Conservation (phyloP, 148 eudicot species). For the Dysphania ambrosioides region DNA sequence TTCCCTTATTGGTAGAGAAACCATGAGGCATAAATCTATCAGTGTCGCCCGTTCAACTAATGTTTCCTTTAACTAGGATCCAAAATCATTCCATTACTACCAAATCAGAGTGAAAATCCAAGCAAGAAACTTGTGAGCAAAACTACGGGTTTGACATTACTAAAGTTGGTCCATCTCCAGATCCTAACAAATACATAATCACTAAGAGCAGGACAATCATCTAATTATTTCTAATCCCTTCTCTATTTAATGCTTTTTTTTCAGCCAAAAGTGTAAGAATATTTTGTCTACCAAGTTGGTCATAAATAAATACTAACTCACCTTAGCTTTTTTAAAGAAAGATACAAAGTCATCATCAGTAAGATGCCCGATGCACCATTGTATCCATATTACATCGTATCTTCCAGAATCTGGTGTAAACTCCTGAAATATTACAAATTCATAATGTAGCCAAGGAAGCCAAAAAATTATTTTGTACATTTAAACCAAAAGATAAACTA, state of each 20-base stretch:
- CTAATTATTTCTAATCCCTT: too few species aligned
- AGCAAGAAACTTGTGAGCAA: neutral
- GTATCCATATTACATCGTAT: slow-evolving; percentile 94
- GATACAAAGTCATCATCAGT: slow-evolving; percentile 87
- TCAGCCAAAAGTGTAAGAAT: neutral
- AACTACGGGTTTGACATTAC: neutral
- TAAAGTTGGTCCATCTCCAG: neutral
- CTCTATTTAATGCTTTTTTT: neutral
- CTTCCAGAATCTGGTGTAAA: slow-evolving; percentile 75
- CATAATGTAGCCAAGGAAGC: neutral
- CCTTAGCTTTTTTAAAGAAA: slow-evolving; percentile 89
- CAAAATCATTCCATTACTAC: neutral
- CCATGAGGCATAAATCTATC: too few species aligned
- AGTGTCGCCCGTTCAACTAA: too few species aligned
- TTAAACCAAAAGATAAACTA: neutral
- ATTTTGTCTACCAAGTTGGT: neutral
- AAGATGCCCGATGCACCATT: slow-evolving; percentile 99
- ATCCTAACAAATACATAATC: neutral
- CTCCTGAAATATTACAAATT: slow-evolving; percentile 47
- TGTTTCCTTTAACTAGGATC: neutral
- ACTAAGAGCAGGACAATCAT: too few species aligned
- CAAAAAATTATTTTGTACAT: neutral
- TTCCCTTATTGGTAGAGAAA: too few species aligned
- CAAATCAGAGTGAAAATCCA: neutral
- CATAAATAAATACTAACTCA: slow-evolving; percentile 20